These are phyloP conservation scores for Hamamelis virginiana DNA, from an alignment of 164 flowering plant genomes.

Conservation along the genomic window DNA sequence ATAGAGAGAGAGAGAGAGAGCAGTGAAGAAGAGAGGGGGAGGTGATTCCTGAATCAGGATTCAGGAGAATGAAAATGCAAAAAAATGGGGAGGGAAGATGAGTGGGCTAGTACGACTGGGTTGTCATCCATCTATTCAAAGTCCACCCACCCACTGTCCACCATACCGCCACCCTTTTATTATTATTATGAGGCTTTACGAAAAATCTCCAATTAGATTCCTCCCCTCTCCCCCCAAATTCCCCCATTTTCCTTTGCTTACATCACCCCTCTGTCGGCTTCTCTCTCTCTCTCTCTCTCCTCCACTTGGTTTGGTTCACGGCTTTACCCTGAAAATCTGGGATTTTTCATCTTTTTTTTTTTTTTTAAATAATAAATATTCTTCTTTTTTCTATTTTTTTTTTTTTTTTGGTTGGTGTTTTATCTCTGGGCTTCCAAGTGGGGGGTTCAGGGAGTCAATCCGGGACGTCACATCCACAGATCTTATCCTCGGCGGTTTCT, in stretches of 20 bases:
- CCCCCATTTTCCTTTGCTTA: constrained; percentile 12
- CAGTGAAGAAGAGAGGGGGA: too few species aligned
- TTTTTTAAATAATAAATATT: background rate
- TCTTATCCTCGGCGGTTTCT: constrained; percentile 50
- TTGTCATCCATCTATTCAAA: constrained; percentile 26
- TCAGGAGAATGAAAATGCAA: too few species aligned
- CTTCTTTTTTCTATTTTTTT: background rate
- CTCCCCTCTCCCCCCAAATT: constrained; percentile 16
- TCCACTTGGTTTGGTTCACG: background rate
- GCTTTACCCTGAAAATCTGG: constrained; percentile 25
- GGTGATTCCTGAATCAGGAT: too few species aligned
- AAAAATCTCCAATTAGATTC: constrained; percentile 40
- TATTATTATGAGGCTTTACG: constrained; percentile 1
- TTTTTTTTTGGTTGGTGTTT: constrained; percentile 1
- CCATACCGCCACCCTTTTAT: constrained; percentile 22
- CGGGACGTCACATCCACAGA: constrained; percentile 41
- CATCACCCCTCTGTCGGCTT: constrained; percentile 17
- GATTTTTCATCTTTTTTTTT: constrained; percentile 12
- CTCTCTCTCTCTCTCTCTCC: constrained; percentile 8
- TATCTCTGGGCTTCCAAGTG: constrained; percentile 12
- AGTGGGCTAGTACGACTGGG: constrained; percentile 11
- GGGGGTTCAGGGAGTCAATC: constrained; percentile 20
- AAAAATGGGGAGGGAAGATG: too few species aligned
- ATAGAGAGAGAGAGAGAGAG: too few species aligned
- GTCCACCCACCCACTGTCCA: constrained; percentile 20